Percentiles rank a stretch among this genome's conserved stretches.
phyloP scores from a whole-genome alignment of 768 basidiomycete genomes.

The Mycena kentingensis region DNA sequence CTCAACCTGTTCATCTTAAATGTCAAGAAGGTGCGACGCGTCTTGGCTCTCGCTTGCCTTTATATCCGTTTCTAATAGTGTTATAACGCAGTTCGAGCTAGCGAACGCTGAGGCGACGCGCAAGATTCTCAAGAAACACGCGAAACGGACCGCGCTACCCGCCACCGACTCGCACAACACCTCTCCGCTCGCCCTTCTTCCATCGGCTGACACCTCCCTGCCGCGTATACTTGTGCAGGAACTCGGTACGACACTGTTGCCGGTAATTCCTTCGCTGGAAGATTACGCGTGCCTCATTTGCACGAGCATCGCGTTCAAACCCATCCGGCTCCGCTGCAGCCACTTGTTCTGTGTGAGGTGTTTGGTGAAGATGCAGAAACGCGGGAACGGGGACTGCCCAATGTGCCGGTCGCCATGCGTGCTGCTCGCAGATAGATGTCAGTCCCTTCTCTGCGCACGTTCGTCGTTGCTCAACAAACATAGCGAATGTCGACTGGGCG shows the following conservation, averaged over 20 bases:
- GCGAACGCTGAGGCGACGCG: constrained; percentile 89
- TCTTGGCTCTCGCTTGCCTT: not conserved
- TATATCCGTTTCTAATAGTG: not conserved
- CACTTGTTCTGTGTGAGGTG: constrained; percentile 82
- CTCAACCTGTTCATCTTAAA: constrained; percentile 80
- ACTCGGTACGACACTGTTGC: constrained; percentile 78
- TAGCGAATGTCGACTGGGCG: constrained; percentile 80
- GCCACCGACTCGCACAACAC: constrained; percentile 16
- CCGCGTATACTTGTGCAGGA: constrained; percentile 76
- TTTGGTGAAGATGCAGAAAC: constrained; percentile 89
- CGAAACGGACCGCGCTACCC: constrained; percentile 84
- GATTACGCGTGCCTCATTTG: constrained; percentile 91
- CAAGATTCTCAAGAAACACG: constrained; percentile 93
- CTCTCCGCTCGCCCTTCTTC: constrained; percentile 36
- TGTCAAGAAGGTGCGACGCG: constrained; percentile 67
- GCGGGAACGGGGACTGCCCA: constrained; percentile 74
- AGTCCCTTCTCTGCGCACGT: constrained; percentile 31
- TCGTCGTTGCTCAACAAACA: not conserved
- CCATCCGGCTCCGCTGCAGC: constrained; percentile 77
- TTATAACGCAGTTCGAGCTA: constrained; percentile 63
- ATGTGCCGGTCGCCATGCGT: constrained; percentile 83
- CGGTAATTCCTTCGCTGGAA: constrained; percentile 76
- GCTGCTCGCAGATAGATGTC: constrained; percentile 73
- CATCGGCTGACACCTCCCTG: constrained; percentile 38
- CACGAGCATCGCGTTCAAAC: constrained; percentile 89